phyloP scores from a whole-genome alignment of 129 eudicot genomes.

The Solidago caesia region DNA sequence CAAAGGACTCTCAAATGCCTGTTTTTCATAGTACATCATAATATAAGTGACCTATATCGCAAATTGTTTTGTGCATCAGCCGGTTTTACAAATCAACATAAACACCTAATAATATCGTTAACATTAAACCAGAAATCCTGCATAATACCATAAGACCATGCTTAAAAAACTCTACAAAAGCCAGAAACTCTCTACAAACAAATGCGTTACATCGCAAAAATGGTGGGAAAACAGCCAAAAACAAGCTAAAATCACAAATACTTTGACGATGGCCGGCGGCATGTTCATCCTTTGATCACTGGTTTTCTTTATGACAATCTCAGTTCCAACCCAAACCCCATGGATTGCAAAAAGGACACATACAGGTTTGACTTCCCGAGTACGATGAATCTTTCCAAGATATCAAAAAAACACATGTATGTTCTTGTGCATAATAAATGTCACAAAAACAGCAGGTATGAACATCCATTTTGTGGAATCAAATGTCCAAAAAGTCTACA shows the following conservation, averaged over 20 bases:
- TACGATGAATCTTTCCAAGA: conserved; percentile 39
- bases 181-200: conserved; percentile 34
- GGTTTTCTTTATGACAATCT: conserved; percentile 42
- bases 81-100: too few species aligned
- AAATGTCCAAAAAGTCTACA: conserved; percentile 2
- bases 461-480: conserved; percentile 25
- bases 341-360: conserved; percentile 46
- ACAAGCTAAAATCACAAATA: conserved; percentile 31
- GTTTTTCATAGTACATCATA: too few species aligned
- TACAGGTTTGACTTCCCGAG: conserved; percentile 30
- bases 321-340: conserved; percentile 46
- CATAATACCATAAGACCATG: conserved; percentile 29
- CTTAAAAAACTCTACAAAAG: conserved; percentile 39
- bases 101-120: too few species aligned
- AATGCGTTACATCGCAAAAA: conserved; percentile 31
- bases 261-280: conserved; percentile 31
- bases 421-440: conserved; percentile 48
- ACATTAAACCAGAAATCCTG: too few species aligned
- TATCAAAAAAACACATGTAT: conserved; percentile 40
- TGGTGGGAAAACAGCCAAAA: conserved; percentile 58
- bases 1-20: too few species aligned
- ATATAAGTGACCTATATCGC: too few species aligned
- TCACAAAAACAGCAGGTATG: conserved; percentile 26
- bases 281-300: conserved; percentile 10
- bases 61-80: too few species aligned